Evolutionary conservation across 2,329 filamentous ascomycete species (phyloP), one percentile per base, ranked within the genome.

Genomic region (Colletotrichum costaricense): DNA sequence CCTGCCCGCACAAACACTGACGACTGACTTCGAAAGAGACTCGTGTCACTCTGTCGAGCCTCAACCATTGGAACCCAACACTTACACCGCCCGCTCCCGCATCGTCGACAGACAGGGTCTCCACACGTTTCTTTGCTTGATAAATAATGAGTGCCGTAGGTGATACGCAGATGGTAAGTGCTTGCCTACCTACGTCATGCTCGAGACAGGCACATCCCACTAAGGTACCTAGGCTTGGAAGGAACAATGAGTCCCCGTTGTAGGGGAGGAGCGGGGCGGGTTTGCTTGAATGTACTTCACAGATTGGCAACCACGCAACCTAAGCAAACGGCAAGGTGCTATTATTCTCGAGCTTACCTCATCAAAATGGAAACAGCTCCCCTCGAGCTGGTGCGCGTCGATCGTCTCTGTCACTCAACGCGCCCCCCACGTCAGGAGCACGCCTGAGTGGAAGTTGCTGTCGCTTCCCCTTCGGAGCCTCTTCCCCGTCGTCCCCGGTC

Each of bases 51-150:
- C 16, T 19, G 14, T 7, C 38, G 6, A 42, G 38, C 16, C 67
- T 65, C 71, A 71, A 65, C 71, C 67, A 54, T 57, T 69, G 46
- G 62, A 73, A 57, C 62, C 38, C 60, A 71, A 73, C 67, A 71
- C 46, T 73, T 71, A 73, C 67, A 62, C 67, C 67, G 71, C 62
- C 56, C 38, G 54, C 42, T 38, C 28, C 58, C 58, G 67, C 67
- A 54, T 63, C 35, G 24, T 42, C 38, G 42, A 58, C 58, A 28
- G 59, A 64, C 58, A 33, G 54, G 57, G 58, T 58, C 65, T 55
- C 59, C 66, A 9, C 38, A 14, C 33, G 52, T 54, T 38, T 64
- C 66, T 55, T 62, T 56, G 46, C 28, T 26, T 33, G 30, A 46
- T 60, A 52, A 59, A 58, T 63, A 58, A 12, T 5, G 30, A 9